Base-by-base conservation (phyloP, 306 rosid species). In the Quercus suber region DNA sequence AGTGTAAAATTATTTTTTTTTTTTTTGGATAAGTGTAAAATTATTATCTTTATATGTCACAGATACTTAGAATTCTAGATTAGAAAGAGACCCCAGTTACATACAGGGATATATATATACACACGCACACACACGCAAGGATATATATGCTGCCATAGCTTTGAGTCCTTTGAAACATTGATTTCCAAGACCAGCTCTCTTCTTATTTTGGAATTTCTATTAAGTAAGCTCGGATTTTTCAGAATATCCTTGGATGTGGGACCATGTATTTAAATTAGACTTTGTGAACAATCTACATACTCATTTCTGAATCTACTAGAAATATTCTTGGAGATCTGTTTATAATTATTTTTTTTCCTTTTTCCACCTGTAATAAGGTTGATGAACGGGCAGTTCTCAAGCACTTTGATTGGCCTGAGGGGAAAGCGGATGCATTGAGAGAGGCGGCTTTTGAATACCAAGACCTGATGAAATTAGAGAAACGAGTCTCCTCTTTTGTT, bases 321-420 rank as follows among this genome's bases (percentile, higher is more conserved):
- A 49, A 49, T 49, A 73, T 58, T 31, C 45, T 30, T 27, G 23
- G 41, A 60, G 73, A 59, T 20, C 53, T 52, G 23, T 68, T 65
- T 55, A 27, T 78, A 69, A 63, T 68, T 51, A 80, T 69, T 60
- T 28, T 28, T 28, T 58, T 79, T 79, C 61, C 77, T 59, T 73
- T 67, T 72, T 49, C 80, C 84, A 68, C 49, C 25, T 70, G 69
- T 75, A 71, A 73, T 49, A 75, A 95, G 99, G 98, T 93, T 78
- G 99, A 96, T 77, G 98, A 96, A 80, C 85, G 99, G 86, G 99
- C 99, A 9, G 99, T 96, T 53, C 94, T 96, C 74, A 96, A 96
- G 89, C 99, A 96, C 90, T 96, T 96, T 41, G 99, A 96, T 82
- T 96, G 99, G 99, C 99, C 99, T 35, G 99, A 96, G 85, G 99